Base-by-base conservation (phyloP, 2,329 filamentous ascomycete species). In the Fusarium albosuccineum region DNA sequence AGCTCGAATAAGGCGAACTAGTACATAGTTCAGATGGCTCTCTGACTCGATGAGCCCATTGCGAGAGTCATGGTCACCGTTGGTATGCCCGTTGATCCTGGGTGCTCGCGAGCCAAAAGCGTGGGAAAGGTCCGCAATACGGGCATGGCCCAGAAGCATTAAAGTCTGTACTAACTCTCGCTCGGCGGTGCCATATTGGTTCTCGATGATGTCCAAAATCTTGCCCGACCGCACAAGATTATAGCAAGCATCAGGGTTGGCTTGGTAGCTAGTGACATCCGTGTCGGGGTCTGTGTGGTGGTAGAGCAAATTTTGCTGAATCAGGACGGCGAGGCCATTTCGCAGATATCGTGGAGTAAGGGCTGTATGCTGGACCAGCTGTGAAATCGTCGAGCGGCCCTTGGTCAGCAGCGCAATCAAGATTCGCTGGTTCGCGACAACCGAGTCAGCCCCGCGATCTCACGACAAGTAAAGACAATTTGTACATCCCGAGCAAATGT, bases 291-390 rank as follows among this genome's bases (percentile, higher is more conserved):
- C 86, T 68, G 89, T 87, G 68, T 89, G 86, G 78, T 94, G 91
- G 77, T 89, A 93, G 66, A 97, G 83, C 49, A 98, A 87, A 74
- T 94, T 93, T 76, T 97, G 92, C 76, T 98, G 95, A 41, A 97
- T 87, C 67, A 98, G 89, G 33, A 96, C 91, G 54, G 89, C 90
- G 52, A 99, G 85, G 17, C 92, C 94, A 80, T 94, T 89, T 73
- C 91, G 92, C 67, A 97, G 82, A 75, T 97, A 91, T 54, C 89
- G 88, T n/a, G 87, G 84, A 56, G 87, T 88, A 51, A 97, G 86
- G 50, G 89, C 87, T 17, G 92, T 94, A 75, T 92, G 86, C 52
- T 90, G 89, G 41, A 85, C 86, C 33, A 99, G 83, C 65, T 91
- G 89, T 52, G 84, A 78, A 60, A 95, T 84, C 27, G 89, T 87